phyloP scores from a whole-genome alignment of 2,329 filamentous ascomycete species.

The Ceratocystis cacaofunesta region DNA sequence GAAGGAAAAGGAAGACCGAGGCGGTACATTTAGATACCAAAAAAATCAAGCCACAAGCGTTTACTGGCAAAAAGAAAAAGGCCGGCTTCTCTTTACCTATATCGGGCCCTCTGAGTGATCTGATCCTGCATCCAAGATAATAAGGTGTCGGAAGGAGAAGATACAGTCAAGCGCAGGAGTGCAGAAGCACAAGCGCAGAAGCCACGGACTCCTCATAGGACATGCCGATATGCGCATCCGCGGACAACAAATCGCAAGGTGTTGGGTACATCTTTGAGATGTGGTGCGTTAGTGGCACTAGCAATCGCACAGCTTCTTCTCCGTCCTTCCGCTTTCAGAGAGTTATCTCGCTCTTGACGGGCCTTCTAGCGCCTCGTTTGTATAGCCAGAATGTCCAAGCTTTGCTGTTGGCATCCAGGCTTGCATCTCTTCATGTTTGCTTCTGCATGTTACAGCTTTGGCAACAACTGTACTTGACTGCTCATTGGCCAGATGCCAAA shows the following conservation, averaged over 20 bases:
- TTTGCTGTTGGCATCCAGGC: neutral
- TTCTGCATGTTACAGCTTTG: neutral
- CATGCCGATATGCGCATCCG: neutral
- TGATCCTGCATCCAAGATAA: neutral
- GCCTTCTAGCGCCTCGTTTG: neutral
- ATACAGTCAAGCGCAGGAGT: neutral
- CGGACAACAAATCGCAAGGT: neutral
- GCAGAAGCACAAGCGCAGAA: neutral
- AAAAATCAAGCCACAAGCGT: neutral
- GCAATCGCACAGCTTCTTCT: neutral
- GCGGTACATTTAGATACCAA: neutral
- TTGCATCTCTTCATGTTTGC: neutral
- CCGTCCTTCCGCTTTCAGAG: neutral
- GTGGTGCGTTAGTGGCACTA: neutral
- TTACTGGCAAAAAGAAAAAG: neutral
- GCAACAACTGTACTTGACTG: neutral
- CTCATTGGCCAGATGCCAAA: neutral
- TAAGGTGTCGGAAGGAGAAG: neutral
- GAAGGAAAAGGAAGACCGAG: neutral
- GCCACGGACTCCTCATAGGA: neutral
- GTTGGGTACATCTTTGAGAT: neutral
- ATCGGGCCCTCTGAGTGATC: neutral
- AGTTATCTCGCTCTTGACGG: neutral
- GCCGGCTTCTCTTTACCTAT: neutral
- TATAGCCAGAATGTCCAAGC: neutral